These are phyloP conservation scores for Xylaria sp. DNA, from an alignment of 2,329 filamentous ascomycete species.

Conservation along the genomic window DNA sequence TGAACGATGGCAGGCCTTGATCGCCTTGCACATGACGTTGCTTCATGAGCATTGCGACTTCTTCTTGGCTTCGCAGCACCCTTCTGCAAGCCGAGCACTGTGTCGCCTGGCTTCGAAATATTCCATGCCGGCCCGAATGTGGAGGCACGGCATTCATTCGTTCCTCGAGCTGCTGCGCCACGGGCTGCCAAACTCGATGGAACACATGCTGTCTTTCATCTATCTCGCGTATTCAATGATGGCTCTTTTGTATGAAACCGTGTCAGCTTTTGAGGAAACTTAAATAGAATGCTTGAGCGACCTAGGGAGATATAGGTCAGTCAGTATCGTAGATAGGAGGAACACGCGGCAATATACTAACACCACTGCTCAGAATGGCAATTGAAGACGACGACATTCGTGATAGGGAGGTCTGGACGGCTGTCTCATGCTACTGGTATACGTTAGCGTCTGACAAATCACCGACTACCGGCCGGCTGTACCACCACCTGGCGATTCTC, in stretches of 20 bases:
- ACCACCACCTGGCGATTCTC: slow-evolving; percentile 93
- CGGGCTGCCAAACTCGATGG: slow-evolving; percentile 73
- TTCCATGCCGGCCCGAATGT: slow-evolving; percentile 91
- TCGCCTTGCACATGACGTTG: slow-evolving; percentile 78
- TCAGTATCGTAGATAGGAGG: too few relatives aligned
- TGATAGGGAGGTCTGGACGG: slow-evolving; percentile 80
- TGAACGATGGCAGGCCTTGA: slow-evolving; percentile 83
- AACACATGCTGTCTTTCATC: slow-evolving; percentile 88
- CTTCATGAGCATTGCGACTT: slow-evolving; percentile 85
- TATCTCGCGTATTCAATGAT: slow-evolving; percentile 88
- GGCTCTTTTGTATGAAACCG: slow-evolving; percentile 79
- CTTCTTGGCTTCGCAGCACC: slow-evolving; percentile 85
- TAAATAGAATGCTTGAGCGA: slow-evolving; percentile 93
- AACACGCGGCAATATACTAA: slow-evolving; percentile 12
- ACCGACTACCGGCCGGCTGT: slow-evolving; percentile 75
- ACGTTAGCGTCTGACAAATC: slow-evolving; percentile 76
- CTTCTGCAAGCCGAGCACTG: slow-evolving; percentile 70
- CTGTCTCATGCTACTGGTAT: slow-evolving; percentile 82
- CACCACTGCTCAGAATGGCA: slow-evolving; percentile 65
- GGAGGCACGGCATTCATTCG: slow-evolving; percentile 87
- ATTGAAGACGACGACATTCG: slow-evolving; percentile 81
- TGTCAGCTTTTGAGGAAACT: slow-evolving; percentile 76
- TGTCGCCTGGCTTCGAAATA: slow-evolving; percentile 76
- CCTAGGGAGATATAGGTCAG: slow-evolving; percentile 69
- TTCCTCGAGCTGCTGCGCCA: slow-evolving; percentile 79